Base-by-base conservation (phyloP, 2,329 filamentous ascomycete genomes). In the Byssothecium circinans region DNA sequence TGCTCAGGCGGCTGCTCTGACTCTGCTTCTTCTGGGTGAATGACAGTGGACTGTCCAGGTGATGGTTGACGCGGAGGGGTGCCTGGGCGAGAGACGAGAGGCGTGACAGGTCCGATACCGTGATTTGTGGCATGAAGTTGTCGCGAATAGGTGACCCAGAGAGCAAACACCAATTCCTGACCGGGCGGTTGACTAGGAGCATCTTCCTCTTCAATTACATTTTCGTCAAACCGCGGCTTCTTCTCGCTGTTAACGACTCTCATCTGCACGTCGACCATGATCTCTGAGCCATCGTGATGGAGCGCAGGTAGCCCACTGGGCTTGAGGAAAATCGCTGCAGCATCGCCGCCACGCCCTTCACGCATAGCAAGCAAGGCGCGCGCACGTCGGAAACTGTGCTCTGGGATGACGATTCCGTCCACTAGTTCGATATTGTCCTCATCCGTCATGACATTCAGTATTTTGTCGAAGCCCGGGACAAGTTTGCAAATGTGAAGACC, bases 71-170 rank as follows among this genome's bases (percentile, higher is more conserved):
- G 87, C 11, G 88, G 80, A 23, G 91, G 89, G 1, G 89, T 91
- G 17, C 80, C 78, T 15, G 81, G 76, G 23, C 84, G 83, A 33
- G 87, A 85, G 14, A 83, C 71, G 17, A 84, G 67, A 4, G 85
- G 82, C 19, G 85, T 85, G n/a, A 85, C 76, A 17, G 81, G 76
- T n/a, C 82, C 80, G 38, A 85, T 70, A 43, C 79, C 76, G 43
- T 81, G 77, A 51, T 84, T 84, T 30, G 84, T 81, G 14, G 89
- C 87, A 68, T 99, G 94, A 11, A 97, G 79, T 63, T 96, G 90
- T 53, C 91, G 82, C 15, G 92, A 97, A 68, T 97, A 99, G 1
- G 92, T 97, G 57, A 99, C 87, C 94, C 94, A 99, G 23, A 99
- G 75, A 10, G 94, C 94, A 74, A 91, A 97, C 0, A 97, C 91